These are phyloP conservation scores for Aspergillus aculeatinus DNA, from an alignment of 2,329 filamentous ascomycete genomes.

Conservation along the genomic window DNA sequence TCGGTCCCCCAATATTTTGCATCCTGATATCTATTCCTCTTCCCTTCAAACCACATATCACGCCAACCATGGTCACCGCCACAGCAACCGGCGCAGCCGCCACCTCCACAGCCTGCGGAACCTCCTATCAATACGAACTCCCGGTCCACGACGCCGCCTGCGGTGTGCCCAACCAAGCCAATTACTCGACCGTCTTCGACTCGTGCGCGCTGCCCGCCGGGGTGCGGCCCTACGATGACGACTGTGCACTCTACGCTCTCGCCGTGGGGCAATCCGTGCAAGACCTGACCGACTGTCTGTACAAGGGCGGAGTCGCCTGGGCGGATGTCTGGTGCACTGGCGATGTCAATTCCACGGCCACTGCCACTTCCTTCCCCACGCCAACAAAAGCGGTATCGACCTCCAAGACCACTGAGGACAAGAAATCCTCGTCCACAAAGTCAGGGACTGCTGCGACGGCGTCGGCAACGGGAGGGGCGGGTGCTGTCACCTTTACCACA, in stretches of 20 bases:
- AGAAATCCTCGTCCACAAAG: no score
- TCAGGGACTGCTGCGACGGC: constrained; percentile 6
- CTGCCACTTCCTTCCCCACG: constrained; percentile 17
- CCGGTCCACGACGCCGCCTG: constrained; percentile 28
- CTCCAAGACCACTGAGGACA: no score
- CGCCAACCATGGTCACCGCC: no score
- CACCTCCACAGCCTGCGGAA: constrained; percentile 16
- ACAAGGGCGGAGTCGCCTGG: constrained; percentile 22
- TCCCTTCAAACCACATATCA: no score
- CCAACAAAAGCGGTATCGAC: neutral
- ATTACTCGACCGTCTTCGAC: constrained; percentile 20
- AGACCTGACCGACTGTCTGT: constrained; percentile 28
- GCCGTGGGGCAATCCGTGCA: constrained; percentile 25
- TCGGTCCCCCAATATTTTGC: no score
- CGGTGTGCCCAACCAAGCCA: constrained; percentile 22
- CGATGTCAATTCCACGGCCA: constrained; percentile 9
- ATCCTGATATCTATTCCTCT: no score
- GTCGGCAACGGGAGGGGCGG: neutral
- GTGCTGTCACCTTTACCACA: no score
- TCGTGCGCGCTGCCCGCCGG: constrained; percentile 22
- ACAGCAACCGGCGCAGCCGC: constrained; percentile 12
- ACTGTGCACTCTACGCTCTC: constrained; percentile 25
- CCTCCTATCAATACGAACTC: constrained; percentile 24
- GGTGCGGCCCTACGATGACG: constrained; percentile 21
- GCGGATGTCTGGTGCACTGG: constrained; percentile 28